These are phyloP conservation scores for Floccularia luteovirens DNA, from an alignment of 768 basidiomycete genomes.

Conservation along the genomic window DNA sequence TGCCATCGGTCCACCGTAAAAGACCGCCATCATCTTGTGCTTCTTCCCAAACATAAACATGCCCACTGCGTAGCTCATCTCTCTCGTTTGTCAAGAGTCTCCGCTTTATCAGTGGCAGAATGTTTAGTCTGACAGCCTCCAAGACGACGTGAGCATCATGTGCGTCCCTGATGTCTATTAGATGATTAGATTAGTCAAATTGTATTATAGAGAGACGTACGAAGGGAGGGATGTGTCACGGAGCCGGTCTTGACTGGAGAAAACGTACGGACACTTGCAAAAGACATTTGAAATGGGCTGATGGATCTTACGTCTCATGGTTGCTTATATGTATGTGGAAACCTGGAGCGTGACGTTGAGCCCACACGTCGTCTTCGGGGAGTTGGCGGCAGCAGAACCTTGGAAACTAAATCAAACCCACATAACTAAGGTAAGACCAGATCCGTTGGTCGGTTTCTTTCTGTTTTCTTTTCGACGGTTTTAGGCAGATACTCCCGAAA, in stretches of 20 bases:
- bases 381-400: constrained; percentile 26
- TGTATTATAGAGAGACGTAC: constrained; percentile 18
- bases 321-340: constrained; percentile 14
- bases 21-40: constrained; percentile 66
- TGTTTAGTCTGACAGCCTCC: constrained; percentile 66
- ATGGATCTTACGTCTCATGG: background rate
- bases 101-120: constrained; percentile 64
- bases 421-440: background rate
- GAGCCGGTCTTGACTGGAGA: constrained; percentile 16
- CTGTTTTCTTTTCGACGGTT: background rate
- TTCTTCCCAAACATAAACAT: constrained; percentile 84
- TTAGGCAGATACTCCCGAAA: background rate
- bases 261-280: constrained; percentile 11
- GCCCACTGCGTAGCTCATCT: constrained; percentile 62
- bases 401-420: constrained; percentile 4
- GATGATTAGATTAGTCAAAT: background rate
- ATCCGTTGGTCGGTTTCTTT: background rate
- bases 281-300: constrained; percentile 13
- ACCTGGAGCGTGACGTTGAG: constrained; percentile 15
- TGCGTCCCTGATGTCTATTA: constrained; percentile 68
- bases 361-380: constrained; percentile 29
- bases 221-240: constrained; percentile 42
- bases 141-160: constrained; percentile 70
- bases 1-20: constrained; percentile 77
- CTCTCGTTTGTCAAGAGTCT: constrained; percentile 65